A percentile compares a stretch with the other conserved stretches of the same genome.
phyloP scores from a whole-genome alignment of 768 basidiomycete species.

The Suillus spraguei region DNA sequence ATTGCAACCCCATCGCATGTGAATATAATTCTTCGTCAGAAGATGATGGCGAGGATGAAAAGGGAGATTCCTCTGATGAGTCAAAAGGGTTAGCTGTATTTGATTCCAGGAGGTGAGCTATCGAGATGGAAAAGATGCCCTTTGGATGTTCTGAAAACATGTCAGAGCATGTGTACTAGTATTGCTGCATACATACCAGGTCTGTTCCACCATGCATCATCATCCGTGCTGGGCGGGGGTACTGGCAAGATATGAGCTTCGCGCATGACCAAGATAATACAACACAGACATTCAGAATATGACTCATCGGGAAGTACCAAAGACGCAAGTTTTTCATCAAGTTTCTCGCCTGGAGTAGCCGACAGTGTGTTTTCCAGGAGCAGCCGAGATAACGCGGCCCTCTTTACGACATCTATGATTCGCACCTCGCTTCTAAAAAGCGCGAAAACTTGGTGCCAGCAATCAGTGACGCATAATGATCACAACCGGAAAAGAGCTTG shows the following conservation, averaged over 20 bases:
- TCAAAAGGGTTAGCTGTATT: slow-evolving; percentile 69
- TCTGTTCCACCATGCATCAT: slow-evolving; percentile 76
- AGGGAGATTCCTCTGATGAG: slow-evolving; percentile 61
- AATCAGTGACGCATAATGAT: background rate
- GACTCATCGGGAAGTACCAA: slow-evolving; percentile 47
- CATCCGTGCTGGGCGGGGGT: slow-evolving; percentile 84
- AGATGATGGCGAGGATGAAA: slow-evolving; percentile 77
- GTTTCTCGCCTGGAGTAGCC: slow-evolving; percentile 63
- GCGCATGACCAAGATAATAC: background rate
- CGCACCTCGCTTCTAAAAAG: slow-evolving; percentile 79
- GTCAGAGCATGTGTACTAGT: slow-evolving; percentile 5
- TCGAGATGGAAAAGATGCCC: slow-evolving; percentile 52
- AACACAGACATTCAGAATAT: slow-evolving; percentile 28
- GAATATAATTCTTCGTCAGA: slow-evolving; percentile 86
- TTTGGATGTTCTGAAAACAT: slow-evolving; percentile 53
- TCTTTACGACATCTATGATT: slow-evolving; percentile 77
- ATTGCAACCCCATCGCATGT: slow-evolving; percentile 69
- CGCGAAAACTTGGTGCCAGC: slow-evolving; percentile 65
- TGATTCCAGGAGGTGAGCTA: slow-evolving; percentile 31
- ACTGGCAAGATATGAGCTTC: slow-evolving; percentile 45
- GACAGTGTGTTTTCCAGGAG: slow-evolving; percentile 66
- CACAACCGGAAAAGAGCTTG: slow-evolving; percentile 28
- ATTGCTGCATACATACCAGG: slow-evolving; percentile 49
- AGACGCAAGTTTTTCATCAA: slow-evolving; percentile 70
- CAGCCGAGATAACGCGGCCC: slow-evolving; percentile 65